phyloP scores from a whole-genome alignment of 2,329 filamentous ascomycete genomes.

The Colletotrichum abscissum region DNA sequence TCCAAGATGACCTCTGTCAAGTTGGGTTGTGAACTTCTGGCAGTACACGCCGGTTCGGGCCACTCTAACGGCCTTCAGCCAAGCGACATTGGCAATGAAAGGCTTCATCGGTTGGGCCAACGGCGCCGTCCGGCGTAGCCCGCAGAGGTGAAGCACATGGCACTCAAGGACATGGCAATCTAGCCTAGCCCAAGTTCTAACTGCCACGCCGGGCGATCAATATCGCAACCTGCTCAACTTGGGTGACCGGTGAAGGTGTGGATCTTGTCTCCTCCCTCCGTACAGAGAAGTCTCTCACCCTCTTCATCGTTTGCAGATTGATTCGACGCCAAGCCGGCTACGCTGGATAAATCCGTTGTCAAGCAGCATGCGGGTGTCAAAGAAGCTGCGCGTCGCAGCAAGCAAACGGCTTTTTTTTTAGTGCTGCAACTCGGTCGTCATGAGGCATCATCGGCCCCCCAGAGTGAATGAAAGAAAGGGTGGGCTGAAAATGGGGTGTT shows the following conservation, averaged over 20 bases:
- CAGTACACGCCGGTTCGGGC: background rate
- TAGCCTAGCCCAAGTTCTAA: background rate
- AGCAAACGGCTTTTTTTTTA: background rate
- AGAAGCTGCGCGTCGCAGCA: background rate
- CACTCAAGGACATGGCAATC: conserved; percentile 7
- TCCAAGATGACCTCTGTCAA: too few species aligned
- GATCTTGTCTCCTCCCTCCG: background rate
- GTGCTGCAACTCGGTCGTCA: background rate
- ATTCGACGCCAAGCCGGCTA: conserved; percentile 11
- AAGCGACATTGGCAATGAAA: background rate
- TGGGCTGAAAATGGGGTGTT: background rate
- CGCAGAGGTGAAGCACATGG: background rate
- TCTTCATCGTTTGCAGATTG: background rate
- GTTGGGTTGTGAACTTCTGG: background rate
- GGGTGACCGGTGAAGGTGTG: conserved; percentile 33
- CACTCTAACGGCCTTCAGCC: background rate
- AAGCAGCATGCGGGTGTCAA: conserved; percentile 1
- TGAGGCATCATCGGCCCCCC: background rate
- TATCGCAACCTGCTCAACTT: conserved; percentile 16
- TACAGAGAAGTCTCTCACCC: background rate
- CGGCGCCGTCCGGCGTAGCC: conserved; percentile 8
- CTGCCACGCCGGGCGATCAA: conserved; percentile 14
- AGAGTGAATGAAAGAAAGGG: background rate
- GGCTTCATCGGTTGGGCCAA: background rate
- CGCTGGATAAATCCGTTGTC: background rate